Conservation (phyloP, 495 filamentous ascomycete genomes). For the Friedmanniomyces simplex region DNA sequence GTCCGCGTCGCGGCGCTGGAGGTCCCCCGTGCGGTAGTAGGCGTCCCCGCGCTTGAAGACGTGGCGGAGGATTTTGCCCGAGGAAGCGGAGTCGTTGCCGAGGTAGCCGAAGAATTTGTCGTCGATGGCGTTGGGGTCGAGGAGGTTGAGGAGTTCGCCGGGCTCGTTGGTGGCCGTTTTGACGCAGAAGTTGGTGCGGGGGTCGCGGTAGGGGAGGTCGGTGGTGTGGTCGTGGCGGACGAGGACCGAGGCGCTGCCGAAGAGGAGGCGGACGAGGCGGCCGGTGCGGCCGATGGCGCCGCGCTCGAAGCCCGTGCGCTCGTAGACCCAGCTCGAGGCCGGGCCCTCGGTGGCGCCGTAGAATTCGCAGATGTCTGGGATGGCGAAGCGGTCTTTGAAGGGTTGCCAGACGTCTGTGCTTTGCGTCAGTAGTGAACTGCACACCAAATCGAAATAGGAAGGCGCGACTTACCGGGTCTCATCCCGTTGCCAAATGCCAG, state of each 20-base stretch:
- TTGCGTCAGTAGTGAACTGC: not conserved
- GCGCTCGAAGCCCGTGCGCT: constrained; percentile 59
- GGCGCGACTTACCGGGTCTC: constrained; percentile 45
- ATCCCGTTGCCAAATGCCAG: constrained; percentile 88
- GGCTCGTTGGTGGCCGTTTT: constrained; percentile 49
- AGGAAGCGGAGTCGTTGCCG: constrained; percentile 52
- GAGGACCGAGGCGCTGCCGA: constrained; percentile 43
- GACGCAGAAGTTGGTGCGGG: constrained; percentile 62
- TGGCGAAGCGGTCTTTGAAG: constrained; percentile 80
- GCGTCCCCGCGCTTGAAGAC: constrained; percentile 66
- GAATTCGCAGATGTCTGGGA: constrained; percentile 75
- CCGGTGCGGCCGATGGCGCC: constrained; percentile 81
- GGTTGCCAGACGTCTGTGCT: constrained; percentile 63
- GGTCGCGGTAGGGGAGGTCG: constrained; percentile 59
- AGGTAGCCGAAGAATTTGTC: constrained; percentile 60
- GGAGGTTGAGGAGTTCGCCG: constrained; percentile 67
- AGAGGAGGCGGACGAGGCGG: constrained; percentile 31
- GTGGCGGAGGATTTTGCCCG: constrained; percentile 58
- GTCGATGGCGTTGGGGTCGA: constrained; percentile 56
- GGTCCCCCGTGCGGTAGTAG: constrained; percentile 68
- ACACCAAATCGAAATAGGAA: not conserved
- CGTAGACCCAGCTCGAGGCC: constrained; percentile 62
- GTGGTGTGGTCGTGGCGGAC: constrained; percentile 65
- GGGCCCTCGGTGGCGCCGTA: constrained; percentile 81
- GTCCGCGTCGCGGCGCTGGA: constrained; percentile 51